These are phyloP conservation scores for Tephrocybe sp. DNA, from an alignment of 768 basidiomycete species.

Conservation along the genomic window DNA sequence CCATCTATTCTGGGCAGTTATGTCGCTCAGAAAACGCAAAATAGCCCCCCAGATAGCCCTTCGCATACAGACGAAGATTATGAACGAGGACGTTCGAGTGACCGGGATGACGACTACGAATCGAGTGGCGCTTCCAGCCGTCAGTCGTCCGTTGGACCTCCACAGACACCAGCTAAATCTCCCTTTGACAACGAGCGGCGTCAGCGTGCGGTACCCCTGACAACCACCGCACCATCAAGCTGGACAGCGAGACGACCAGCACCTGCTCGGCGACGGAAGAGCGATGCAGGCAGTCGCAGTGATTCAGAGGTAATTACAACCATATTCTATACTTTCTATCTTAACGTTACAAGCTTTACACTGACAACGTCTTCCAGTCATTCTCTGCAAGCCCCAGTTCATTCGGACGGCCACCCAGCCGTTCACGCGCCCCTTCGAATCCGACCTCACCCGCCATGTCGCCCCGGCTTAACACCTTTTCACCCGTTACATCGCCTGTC, in stretches of 20 bases:
- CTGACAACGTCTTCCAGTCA: conserved; percentile 23
- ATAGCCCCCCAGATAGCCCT: conserved; percentile 40
- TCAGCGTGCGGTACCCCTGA: conserved; percentile 68
- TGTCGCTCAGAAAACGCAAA: conserved; percentile 59
- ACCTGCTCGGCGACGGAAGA: conserved; percentile 67
- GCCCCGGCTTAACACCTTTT: conserved; percentile 24
- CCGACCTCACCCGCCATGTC: conserved; percentile 52
- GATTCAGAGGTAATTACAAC: conserved; percentile 63
- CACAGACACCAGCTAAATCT: conserved; percentile 57
- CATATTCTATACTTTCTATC: conserved; percentile 14
- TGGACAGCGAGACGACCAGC: conserved; percentile 63
- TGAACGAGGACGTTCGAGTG: conserved; percentile 34
- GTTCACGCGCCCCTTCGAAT: conserved; percentile 69
- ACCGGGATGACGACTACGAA: conserved; percentile 26
- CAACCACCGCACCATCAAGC: conserved; percentile 63
- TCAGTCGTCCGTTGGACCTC: conserved; percentile 44
- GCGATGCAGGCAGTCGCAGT: conserved; percentile 71
- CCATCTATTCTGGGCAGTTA: conserved; percentile 63
- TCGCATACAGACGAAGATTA: conserved; percentile 29
- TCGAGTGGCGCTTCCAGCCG: conserved; percentile 51
- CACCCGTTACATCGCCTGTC: conserved; percentile 39
- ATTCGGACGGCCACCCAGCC: conserved; percentile 43
- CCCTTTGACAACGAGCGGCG: conserved; percentile 69
- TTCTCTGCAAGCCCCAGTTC: conserved; percentile 37
- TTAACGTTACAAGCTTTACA: background rate